These are phyloP conservation scores for Dissoconium aciculare DNA, from an alignment of 2,329 filamentous ascomycete genomes.

Conservation along the genomic window DNA sequence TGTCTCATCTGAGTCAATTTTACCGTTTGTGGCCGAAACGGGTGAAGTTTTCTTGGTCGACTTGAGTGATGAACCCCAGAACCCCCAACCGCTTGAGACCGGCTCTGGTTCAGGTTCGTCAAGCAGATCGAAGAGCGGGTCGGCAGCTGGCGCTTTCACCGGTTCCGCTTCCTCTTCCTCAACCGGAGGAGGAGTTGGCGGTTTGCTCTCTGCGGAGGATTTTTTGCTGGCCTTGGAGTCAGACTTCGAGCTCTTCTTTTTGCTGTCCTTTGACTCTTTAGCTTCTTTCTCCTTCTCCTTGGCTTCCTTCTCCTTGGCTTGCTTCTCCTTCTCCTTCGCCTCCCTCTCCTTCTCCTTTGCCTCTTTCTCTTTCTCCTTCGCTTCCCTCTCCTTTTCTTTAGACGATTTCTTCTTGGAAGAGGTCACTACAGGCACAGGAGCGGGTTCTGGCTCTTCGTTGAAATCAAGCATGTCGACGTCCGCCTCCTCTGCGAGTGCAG, in stretches of 20 bases:
- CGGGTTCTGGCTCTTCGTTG: constrained; percentile 13
- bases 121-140: constrained; percentile 8
- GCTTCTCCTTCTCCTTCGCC: constrained; percentile 15
- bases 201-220: constrained; percentile 23
- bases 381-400: constrained; percentile 13
- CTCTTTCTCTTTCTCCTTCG: constrained; percentile 7
- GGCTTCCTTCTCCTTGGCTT: constrained; percentile 12
- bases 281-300: constrained; percentile 6
- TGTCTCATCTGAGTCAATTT: constrained; percentile 31
- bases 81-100: constrained; percentile 25
- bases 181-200: too few relatives aligned
- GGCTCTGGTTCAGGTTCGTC: constrained; percentile 8
- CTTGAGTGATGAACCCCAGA: constrained; percentile 32
- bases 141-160: constrained; percentile 5
- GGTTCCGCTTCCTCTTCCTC: constrained; percentile 8
- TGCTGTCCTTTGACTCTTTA: constrained; percentile 15
- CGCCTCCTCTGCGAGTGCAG: constrained; percentile 23
- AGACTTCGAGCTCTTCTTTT: constrained; percentile 15
- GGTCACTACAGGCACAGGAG: constrained; percentile 7
- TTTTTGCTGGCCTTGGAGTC: constrained; percentile 21
- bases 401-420: constrained; percentile 16
- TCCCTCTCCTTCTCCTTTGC: not conserved
- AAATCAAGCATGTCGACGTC: constrained; percentile 21
- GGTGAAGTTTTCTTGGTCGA: constrained; percentile 28
- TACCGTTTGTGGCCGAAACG: constrained; percentile 22